A percentile compares a stretch with the other conserved stretches of the same genome.
These are phyloP conservation scores for Fonsecaea erecta DNA, from an alignment of 2,329 filamentous ascomycete genomes.

Conservation along the genomic window DNA sequence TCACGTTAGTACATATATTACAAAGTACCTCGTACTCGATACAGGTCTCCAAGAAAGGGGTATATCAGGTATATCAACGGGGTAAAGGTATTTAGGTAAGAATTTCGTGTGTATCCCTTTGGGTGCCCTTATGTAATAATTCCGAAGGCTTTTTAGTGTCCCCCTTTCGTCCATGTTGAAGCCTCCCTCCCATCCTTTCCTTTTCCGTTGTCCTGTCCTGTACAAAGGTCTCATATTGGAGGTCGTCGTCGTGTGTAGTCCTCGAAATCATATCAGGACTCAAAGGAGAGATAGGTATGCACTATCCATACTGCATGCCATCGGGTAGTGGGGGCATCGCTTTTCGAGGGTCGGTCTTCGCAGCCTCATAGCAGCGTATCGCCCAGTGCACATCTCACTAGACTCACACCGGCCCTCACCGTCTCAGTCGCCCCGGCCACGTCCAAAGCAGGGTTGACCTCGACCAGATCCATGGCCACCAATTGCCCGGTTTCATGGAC, in stretches of 20 bases:
- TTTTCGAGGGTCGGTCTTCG: not conserved
- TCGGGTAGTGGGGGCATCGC: not conserved
- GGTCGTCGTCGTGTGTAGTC: not conserved
- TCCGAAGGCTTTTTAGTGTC: too few species aligned
- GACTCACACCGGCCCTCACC: slow-evolving; percentile 83
- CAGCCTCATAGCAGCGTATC: slow-evolving; percentile 78
- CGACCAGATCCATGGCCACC: slow-evolving; percentile 79
- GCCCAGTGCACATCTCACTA: slow-evolving; percentile 88
- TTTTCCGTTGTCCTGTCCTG: not conserved
- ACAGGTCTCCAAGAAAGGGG: too few species aligned
- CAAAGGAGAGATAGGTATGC: not conserved
- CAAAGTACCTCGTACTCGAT: too few species aligned
- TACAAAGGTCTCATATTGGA: not conserved
- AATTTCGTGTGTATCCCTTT: not conserved
- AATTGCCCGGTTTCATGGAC: slow-evolving; percentile 80
- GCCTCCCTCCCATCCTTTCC: not conserved
- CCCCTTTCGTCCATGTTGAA: too few species aligned
- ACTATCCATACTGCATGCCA: not conserved
- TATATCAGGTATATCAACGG: too few species aligned
- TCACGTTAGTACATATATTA: too few species aligned
- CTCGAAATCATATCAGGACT: too few species aligned
- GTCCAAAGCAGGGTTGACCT: slow-evolving; percentile 77
- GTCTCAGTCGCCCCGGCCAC: slow-evolving; percentile 78
- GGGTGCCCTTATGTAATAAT: too few species aligned
- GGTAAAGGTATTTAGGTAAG: too few species aligned